These are phyloP conservation scores for Pythium rhizo-oryzae DNA, from an alignment of 352 stramenopile species.

Conservation along the genomic window DNA sequence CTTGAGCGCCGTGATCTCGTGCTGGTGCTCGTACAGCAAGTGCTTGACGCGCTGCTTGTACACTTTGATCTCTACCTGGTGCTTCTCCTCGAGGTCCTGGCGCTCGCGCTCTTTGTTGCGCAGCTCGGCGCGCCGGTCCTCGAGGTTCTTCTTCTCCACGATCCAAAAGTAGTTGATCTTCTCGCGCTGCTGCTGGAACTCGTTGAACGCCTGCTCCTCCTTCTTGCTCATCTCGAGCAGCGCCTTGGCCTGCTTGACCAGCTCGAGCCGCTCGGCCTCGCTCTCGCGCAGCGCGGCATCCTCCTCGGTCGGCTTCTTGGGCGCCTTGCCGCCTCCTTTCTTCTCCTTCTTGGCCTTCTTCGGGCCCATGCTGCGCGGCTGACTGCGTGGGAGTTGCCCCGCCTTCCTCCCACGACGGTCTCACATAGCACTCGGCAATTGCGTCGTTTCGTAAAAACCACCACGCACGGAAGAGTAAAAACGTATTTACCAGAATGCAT, in stretches of 20 bases:
- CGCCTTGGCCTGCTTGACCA: constrained; percentile 78
- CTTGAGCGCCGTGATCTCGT: constrained; percentile 91
- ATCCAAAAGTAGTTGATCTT: constrained; percentile 99
- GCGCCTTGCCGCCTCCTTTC: constrained; percentile 41
- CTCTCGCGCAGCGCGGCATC: constrained; percentile 62
- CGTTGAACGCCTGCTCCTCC: constrained; percentile 94
- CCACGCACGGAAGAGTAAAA: neutral
- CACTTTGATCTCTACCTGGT: constrained; percentile 96
- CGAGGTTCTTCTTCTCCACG: constrained; percentile 96
- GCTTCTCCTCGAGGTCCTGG: constrained; percentile 95
- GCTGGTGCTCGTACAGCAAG: constrained; percentile 94
- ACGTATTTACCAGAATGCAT: constrained; percentile 3
- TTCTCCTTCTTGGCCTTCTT: constrained; percentile 79
- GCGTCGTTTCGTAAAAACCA: constrained; percentile 11
- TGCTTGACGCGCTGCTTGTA: constrained; percentile 98
- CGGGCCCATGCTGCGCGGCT: constrained; percentile 68
- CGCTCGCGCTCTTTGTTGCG: constrained; percentile 95
- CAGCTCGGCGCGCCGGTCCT: constrained; percentile 92
- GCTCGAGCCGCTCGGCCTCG: constrained; percentile 68
- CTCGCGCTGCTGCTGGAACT: constrained; percentile 96
- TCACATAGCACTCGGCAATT: neutral
- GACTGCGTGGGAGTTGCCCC: too few relatives aligned
- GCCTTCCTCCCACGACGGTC: too few relatives aligned
- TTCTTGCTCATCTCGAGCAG: constrained; percentile 82
- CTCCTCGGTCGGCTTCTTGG: constrained; percentile 55